A percentile compares a stretch with the other conserved stretches of the same genome.
Conservation (phyloP, 192 early-diverging fungal genomes). For the Podila minutissima region DNA sequence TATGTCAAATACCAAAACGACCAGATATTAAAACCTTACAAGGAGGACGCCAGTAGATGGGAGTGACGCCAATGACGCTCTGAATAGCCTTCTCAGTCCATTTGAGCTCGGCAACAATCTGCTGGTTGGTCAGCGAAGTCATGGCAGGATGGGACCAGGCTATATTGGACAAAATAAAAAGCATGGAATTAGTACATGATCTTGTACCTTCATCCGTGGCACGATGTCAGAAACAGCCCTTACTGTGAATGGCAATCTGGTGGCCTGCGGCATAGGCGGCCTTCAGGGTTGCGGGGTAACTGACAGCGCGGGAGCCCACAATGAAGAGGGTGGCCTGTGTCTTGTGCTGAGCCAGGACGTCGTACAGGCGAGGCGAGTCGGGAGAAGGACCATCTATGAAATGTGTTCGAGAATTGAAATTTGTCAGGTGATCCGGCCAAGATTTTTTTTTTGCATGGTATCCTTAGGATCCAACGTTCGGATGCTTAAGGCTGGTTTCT, state of each 20-base stretch:
- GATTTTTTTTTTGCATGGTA: no score
- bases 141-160: slow-evolving; percentile 69
- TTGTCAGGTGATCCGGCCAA: no score
- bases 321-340: slow-evolving; percentile 65
- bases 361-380: slow-evolving; percentile 54
- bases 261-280: slow-evolving; percentile 60
- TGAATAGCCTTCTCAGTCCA: slow-evolving; percentile 72
- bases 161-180: no score
- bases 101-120: slow-evolving; percentile 69
- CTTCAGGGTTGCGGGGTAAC: slow-evolving; percentile 56
- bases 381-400: slow-evolving; percentile 59
- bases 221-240: no score
- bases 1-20: slow-evolving; percentile 19
- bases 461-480: no score
- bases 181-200: no score
- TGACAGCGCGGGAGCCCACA: slow-evolving; percentile 57
- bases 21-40: slow-evolving; percentile 3
- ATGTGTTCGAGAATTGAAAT: background rate
- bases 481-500: no score
- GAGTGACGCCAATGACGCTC: slow-evolving; percentile 59
- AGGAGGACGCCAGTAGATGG: slow-evolving; percentile 61
- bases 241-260: slow-evolving; percentile 53
- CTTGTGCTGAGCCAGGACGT: slow-evolving; percentile 47
- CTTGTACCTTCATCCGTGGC: no score
- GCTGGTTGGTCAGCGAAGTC: slow-evolving; percentile 55